phyloP scores from a whole-genome alignment of 2,329 filamentous ascomycete genomes.

The Pseudocercospora eumusae region DNA sequence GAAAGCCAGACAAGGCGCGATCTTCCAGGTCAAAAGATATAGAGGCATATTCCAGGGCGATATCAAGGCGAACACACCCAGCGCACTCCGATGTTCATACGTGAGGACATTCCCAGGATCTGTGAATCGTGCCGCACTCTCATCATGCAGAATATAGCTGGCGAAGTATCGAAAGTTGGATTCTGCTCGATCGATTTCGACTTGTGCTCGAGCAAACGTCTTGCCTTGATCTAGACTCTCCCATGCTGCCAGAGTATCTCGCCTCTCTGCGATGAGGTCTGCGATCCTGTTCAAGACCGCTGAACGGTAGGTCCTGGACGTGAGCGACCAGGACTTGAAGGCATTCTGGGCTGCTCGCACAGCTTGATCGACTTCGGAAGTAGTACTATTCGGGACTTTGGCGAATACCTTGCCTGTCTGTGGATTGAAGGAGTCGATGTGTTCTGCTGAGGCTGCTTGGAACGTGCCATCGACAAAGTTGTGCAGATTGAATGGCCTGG shows the following conservation, averaged over 20 bases:
- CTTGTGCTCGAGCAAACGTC: conserved; percentile 16
- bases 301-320: conserved; percentile 12
- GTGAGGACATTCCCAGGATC: conserved; percentile 13
- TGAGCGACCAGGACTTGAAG: conserved; percentile 18
- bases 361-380: conserved; percentile 12
- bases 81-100: conserved; percentile 18
- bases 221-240: conserved; percentile 24
- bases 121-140: conserved; percentile 17
- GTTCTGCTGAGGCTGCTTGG: not conserved
- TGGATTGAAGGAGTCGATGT: conserved; percentile 10
- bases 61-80: conserved; percentile 20
- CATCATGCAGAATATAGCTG: conserved; percentile 19
- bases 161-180: conserved; percentile 22
- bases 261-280: conserved; percentile 11
- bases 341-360: conserved; percentile 15
- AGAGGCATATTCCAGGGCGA: conserved; percentile 22
- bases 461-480: conserved; percentile 19
- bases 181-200: conserved; percentile 18
- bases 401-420: conserved; percentile 14
- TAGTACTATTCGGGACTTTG: conserved; percentile 14
- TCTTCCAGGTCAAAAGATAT: conserved; percentile 22
- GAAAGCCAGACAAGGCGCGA: conserved; percentile 20
- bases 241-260: conserved; percentile 16
- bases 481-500: conserved; percentile 3
- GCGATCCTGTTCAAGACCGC: conserved; percentile 13